Evolutionary conservation across 768 basidiomycete genomes (phyloP), one percentile per base, ranked within the genome.

Genomic region (Xanthoconium purpureum): DNA sequence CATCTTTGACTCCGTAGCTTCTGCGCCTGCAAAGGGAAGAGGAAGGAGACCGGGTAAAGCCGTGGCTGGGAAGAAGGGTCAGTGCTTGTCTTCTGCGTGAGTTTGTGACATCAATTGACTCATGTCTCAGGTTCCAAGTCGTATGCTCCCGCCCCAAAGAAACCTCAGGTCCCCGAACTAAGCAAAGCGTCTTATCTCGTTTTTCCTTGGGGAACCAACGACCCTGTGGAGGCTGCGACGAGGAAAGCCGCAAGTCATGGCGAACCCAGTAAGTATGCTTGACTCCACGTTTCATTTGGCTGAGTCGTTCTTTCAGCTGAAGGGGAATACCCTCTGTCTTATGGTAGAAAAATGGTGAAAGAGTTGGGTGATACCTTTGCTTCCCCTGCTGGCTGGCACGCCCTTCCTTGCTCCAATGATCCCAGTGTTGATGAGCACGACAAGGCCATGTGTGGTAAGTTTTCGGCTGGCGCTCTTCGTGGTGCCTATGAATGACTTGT

Each of bases 351-450:
- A 14, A 32, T 81, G 6, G 74, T 78, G 57, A 80, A 81, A 65
- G 86, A 89, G 75, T 85, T 84, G 63, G 84, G 82, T 60, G 96
- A 99, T 69, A 66, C 68, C 0, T 71, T 87, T 9, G 94, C 95
- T 6, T 90, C 89, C 47, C 96, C 96, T 14, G 78, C 81, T 44
- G 96, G 96, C 5, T 99, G 96, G 96, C 96, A 99, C 67, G 69
- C 87, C 0, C 77, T 98, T 47, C 94, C 94, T 14, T 78, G 78
- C 59, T 63, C 73, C 9, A 80, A 84, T 60, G 91, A 94, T 64
- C 91, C 93, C 0, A 70, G 73, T 15, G 11, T 24, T 32, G 49
- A 55, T 46, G 53, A 57, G 66, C 69, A 36, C 1, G 39, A 55
- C 35, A 45, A 47, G 49, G 12, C 28, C 17, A 4, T 33, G 0